These are phyloP conservation scores for Hypomyces rosellus DNA, from an alignment of 2,329 filamentous ascomycete genomes.

Conservation along the genomic window DNA sequence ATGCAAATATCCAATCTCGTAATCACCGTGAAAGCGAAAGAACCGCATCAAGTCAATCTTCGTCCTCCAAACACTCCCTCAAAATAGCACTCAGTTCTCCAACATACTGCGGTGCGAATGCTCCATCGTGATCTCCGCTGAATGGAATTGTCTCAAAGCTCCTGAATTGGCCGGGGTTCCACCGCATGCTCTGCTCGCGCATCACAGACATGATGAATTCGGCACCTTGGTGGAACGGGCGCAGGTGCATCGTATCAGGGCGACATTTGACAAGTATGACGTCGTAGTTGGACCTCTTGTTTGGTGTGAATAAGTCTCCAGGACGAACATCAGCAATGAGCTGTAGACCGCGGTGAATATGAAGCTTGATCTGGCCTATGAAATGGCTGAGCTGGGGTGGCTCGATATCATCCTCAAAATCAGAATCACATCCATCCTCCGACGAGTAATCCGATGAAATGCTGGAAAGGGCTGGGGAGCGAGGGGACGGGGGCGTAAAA, in stretches of 20 bases:
- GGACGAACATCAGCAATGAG: conserved; percentile 17
- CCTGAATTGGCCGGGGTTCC: conserved; percentile 15
- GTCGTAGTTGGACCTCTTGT: conserved; percentile 15
- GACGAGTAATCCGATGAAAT: conserved; percentile 4
- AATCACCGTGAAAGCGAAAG: no score
- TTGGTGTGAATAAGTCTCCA: conserved; percentile 14
- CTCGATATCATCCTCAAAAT: conserved; percentile 12
- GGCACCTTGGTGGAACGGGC: not conserved
- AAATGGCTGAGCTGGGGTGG: conserved; percentile 8
- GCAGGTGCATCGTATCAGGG: conserved; percentile 2
- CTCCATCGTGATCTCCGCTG: conserved; percentile 18
- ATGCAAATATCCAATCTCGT: no score
- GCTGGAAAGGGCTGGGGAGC: conserved; percentile 2
- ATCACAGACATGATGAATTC: conserved; percentile 11
- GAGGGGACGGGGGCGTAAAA: conserved; percentile 1
- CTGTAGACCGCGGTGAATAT: conserved; percentile 17
- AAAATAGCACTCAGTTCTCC: conserved; percentile 18
- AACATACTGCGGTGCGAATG: conserved; percentile 16
- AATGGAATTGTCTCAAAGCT: conserved; percentile 17
- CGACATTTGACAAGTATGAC: conserved; percentile 18
- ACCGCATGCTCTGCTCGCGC: conserved; percentile 17
- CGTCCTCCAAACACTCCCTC: conserved; percentile 12
- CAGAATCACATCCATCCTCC: conserved; percentile 3
- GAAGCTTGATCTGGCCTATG: conserved; percentile 17
- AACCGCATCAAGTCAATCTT: conserved; percentile 6